Evolutionary conservation across 140 eudicot species (phyloP), one percentile per base, ranked within the genome.

Genomic region (Oenanthe javanica): DNA sequence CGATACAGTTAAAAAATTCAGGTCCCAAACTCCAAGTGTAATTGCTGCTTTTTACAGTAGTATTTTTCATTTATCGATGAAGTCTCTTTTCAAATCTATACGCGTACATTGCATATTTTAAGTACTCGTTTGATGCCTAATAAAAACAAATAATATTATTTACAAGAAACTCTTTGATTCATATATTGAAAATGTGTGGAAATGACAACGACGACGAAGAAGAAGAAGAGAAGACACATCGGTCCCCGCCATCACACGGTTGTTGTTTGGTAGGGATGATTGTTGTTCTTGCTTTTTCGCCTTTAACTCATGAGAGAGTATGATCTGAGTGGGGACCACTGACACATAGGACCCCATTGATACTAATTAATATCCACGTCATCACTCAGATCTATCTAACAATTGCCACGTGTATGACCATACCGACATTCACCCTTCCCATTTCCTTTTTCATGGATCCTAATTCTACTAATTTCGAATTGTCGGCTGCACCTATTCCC

Each of bases 191-290:
- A 31, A 31, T 31, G 31, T 31, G 31, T 31, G 31, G 31, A 31
- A 31, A 31, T 31, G 31, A 31, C 31, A 52, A 15, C 14, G 4
- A 14, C 21, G 0, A 14, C 0, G 66, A 21, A 57, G 9, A 6
- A 16, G 23, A 57, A 31, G 31, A 31, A 31, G 31, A 31, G n/a
- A 21, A 19, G 23, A 57, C 3, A 21, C 55, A 6, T 19, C 3
- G 66, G 66, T 57, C 25, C 25, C 66, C 66, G 27, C 66, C 66
- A 57, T 57, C 66, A 57, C 66, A 57, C 66, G 66, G 66, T 57
- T 57, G 66, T 57, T 57, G 66, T 57, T 50, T 57, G 66, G 66
- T 21, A 57, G 66, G 66, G 66, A 21, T 57, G 4, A 31, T 31
- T 31, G 66, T 57, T 57, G 27, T 57, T 21, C 27, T 2, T 19